Conservation (phyloP, 2,329 filamentous ascomycete species). For the Paracamarosporium sp. region DNA sequence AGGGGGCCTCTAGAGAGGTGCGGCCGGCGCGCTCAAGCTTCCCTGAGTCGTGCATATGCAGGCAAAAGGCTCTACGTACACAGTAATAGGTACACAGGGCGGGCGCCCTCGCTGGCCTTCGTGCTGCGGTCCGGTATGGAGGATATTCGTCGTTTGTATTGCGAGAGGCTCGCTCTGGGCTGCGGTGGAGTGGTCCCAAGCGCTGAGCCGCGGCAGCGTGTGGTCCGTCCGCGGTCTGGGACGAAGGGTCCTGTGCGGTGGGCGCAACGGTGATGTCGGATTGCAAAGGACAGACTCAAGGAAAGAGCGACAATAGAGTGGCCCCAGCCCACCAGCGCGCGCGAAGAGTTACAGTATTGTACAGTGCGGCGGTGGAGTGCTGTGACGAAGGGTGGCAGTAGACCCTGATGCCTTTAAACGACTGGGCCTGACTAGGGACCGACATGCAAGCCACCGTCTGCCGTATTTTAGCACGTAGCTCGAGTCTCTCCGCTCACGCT, state of each 20-base stretch:
- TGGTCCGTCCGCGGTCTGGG: slow-evolving; percentile 11
- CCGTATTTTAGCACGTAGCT: slow-evolving; percentile 11
- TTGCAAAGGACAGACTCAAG: slow-evolving; percentile 14
- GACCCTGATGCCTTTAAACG: slow-evolving; percentile 16
- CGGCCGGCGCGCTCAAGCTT: slow-evolving; percentile 15
- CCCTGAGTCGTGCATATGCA: slow-evolving; percentile 14
- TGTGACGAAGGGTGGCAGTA: slow-evolving; percentile 6
- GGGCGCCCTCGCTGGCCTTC: slow-evolving; percentile 11
- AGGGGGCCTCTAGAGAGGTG: slow-evolving; percentile 29
- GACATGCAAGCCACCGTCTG: slow-evolving; percentile 16
- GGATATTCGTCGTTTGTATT: slow-evolving; percentile 2
- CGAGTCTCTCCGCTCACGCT: slow-evolving; percentile 15
- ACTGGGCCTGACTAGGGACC: slow-evolving; percentile 18
- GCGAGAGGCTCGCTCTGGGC: slow-evolving; percentile 2
- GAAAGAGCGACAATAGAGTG: slow-evolving; percentile 5
- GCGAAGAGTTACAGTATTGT: slow-evolving; percentile 9
- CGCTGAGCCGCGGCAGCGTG: slow-evolving; percentile 11
- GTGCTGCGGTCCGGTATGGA: slow-evolving; percentile 6
- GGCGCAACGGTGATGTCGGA: background rate
- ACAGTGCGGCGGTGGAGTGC: slow-evolving; percentile 12
- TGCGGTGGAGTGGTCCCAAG: slow-evolving; percentile 9
- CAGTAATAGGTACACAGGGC: slow-evolving; percentile 21
- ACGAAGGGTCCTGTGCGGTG: background rate
- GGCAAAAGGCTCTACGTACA: slow-evolving; percentile 14
- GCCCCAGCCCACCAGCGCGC: slow-evolving; percentile 6